phyloP scores from a whole-genome alignment of 176 grass and related monocot genomes.

The Luzula sylvatica region DNA sequence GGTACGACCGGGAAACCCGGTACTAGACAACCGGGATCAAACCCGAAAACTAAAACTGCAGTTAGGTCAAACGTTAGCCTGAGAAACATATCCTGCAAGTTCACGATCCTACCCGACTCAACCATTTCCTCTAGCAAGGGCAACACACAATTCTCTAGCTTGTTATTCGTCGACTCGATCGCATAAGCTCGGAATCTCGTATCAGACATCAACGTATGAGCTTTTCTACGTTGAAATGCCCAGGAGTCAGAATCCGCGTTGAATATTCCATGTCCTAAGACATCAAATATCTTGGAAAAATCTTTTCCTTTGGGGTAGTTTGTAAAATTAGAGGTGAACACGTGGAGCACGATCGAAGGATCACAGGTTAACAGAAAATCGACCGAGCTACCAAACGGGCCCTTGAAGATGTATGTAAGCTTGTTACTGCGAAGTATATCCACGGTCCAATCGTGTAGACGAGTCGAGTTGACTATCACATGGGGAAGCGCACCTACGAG shows the following conservation, averaged over 20 bases:
- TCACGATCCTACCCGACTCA: background rate
- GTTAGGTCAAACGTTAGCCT: conserved; percentile 60
- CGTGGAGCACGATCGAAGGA: conserved; percentile 13
- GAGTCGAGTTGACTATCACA: no score
- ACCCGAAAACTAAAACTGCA: conserved; percentile 41
- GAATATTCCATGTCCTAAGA: background rate
- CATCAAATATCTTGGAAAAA: background rate
- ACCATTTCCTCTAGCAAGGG: conserved; percentile 29
- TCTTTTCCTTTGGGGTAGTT: conserved; percentile 17
- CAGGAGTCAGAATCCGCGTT: conserved; percentile 12
- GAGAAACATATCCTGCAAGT: conserved; percentile 63
- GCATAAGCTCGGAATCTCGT: background rate
- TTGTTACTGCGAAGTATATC: no score
- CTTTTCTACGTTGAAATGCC: conserved; percentile 1
- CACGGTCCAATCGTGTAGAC: no score
- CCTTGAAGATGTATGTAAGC: background rate
- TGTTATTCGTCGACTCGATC: background rate
- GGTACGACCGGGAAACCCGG: conserved; percentile 29
- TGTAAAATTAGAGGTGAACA: conserved; percentile 3
- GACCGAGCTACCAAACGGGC: background rate
- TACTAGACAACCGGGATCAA: conserved; percentile 36
- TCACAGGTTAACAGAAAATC: conserved; percentile 8
- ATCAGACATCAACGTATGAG: background rate
- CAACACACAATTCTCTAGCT: conserved; percentile 5
- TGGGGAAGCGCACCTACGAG: no score